These are phyloP conservation scores for Starmera stellimalicola DNA, from an alignment of 1,139 yeast genomes.

Conservation along the genomic window DNA sequence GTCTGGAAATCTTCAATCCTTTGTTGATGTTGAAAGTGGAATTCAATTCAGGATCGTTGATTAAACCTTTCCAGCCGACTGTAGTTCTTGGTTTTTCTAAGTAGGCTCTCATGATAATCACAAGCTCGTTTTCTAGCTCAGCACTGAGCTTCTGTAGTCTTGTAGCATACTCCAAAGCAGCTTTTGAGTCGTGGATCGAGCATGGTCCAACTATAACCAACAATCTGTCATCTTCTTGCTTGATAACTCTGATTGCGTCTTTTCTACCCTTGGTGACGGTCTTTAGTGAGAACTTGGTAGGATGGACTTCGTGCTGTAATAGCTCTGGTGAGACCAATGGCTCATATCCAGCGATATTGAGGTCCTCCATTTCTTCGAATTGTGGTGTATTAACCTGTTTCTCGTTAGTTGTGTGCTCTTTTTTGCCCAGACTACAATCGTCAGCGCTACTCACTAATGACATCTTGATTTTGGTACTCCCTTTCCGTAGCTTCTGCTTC, in stretches of 20 bases:
- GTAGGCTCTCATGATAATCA: slow-evolving; percentile 92
- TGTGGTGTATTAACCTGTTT: slow-evolving; percentile 32
- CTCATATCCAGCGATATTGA: slow-evolving; percentile 83
- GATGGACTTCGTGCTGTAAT: slow-evolving; percentile 69
- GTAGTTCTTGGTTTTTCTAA: slow-evolving; percentile 98
- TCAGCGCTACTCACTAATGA: background rate
- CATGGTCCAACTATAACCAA: slow-evolving; percentile 90
- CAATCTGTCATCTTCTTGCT: slow-evolving; percentile 70
- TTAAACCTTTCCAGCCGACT: slow-evolving; percentile 98
- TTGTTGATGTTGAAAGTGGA: slow-evolving; percentile 90
- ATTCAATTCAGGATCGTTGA: slow-evolving; percentile 93
- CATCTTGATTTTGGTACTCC: too few species aligned
- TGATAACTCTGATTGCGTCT: slow-evolving; percentile 63
- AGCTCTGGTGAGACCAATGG: slow-evolving; percentile 87
- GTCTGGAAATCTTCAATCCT: slow-evolving; percentile 82
- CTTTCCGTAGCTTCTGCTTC: too few species aligned
- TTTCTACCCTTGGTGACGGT: slow-evolving; percentile 72
- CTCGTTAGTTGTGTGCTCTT: background rate
- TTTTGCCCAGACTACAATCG: background rate
- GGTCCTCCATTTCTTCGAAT: slow-evolving; percentile 69
- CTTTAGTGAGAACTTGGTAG: slow-evolving; percentile 47
- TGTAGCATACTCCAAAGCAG: slow-evolving; percentile 81
- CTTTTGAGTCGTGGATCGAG: slow-evolving; percentile 84
- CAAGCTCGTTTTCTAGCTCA: slow-evolving; percentile 65
- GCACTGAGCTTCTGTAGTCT: slow-evolving; percentile 58